phyloP scores from a whole-genome alignment of 1,139 yeast species.

The Pichia sp. region DNA sequence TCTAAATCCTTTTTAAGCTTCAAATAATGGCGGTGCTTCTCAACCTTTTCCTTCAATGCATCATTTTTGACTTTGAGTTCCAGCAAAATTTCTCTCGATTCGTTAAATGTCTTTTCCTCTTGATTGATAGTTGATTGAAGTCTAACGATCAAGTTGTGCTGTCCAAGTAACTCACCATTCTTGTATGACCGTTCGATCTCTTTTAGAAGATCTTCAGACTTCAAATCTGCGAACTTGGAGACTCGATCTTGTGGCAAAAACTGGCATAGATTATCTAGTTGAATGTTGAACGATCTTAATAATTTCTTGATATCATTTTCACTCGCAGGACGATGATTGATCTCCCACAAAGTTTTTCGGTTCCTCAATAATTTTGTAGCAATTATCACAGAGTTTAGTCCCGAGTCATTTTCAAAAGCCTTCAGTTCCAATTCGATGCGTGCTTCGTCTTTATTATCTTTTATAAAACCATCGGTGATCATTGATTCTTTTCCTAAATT shows the following conservation, averaged over 20 bases:
- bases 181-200: constrained; percentile 86
- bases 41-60: constrained; percentile 29
- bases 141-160: constrained; percentile 55
- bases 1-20: constrained; percentile 42
- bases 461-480: constrained; percentile 65
- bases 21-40: constrained; percentile 31
- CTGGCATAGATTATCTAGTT: constrained; percentile 87
- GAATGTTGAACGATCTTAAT: constrained; percentile 60
- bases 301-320: constrained; percentile 46
- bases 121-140: constrained; percentile 43
- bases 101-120: constrained; percentile 32
- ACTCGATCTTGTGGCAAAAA: constrained; percentile 95
- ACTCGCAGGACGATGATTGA: constrained; percentile 43
- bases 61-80: constrained; percentile 34
- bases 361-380: constrained; percentile 40
- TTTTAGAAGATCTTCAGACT: constrained; percentile 66
- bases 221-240: constrained; percentile 81
- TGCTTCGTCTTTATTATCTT: constrained; percentile 59
- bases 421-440: constrained; percentile 63
- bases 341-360: constrained; percentile 50
- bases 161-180: constrained; percentile 49
- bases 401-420: constrained; percentile 34
- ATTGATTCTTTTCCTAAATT: constrained; percentile 74
- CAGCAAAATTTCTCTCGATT: constrained; percentile 33
- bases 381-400: constrained; percentile 38